Evolutionary conservation across 768 basidiomycete genomes (phyloP), one percentile per base, ranked within the genome.

Genomic region (Amanita thiersii): DNA sequence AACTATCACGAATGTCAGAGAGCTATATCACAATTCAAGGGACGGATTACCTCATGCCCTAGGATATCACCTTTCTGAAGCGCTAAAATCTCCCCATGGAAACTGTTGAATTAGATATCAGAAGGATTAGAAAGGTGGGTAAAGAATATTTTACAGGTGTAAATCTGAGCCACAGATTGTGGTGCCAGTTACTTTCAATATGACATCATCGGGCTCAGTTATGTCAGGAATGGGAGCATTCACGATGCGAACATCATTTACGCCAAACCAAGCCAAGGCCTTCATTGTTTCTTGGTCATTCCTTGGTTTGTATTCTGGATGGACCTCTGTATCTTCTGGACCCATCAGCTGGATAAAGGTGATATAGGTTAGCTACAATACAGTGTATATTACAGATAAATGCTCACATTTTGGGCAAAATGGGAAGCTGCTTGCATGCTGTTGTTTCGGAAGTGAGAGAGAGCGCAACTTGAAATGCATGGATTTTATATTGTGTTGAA

Each of bases 51-150:
- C 59, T 85, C 82, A 54, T 85, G 84, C 0, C 84, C 83, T 0
- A 86, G 60, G 42, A 87, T 85, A 56, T 86, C 84, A 5, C 80
- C 83, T 51, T 77, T 72, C 55, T 86, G 75, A 31, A 88, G 56
- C 1, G 73, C 64, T 51, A 83, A 52, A 46, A 86, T 84, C 50
- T 81, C 81, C 0, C 79, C 79, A 47, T 84, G 77, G 47, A 75
- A 76, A 31, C 63, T 66, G 24, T 9, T 30, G 14, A 30, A n/a
- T n/a, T n/a, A n/a, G n/a, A n/a, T n/a, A n/a, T n/a, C n/a, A n/a
- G n/a, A n/a, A n/a, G n/a, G n/a, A n/a, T n/a, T n/a, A n/a, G n/a
- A n/a, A n/a, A n/a, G n/a, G n/a, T n/a, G n/a, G n/a, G 29, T 30
- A 30, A 9, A 30, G 9, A 18, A 20, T 14, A 12, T 40, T 59